phyloP scores from a whole-genome alignment of 441 rosid species.

The Croton laevigatus region DNA sequence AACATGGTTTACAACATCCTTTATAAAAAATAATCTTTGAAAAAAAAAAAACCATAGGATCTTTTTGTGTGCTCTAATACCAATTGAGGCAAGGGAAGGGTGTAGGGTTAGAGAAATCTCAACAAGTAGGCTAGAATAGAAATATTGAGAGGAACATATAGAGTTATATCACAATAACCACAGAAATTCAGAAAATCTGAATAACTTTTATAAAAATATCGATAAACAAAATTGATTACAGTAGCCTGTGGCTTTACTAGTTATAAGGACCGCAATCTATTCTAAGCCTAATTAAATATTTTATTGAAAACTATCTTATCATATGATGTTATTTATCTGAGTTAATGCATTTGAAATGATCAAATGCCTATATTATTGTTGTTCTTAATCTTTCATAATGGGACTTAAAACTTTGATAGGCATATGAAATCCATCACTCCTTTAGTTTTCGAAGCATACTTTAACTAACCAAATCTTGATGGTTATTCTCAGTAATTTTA shows the following conservation, averaged over 20 bases:
- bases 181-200: too few relatives aligned
- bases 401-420: not conserved
- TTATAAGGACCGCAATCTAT: not conserved
- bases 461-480: not conserved
- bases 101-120: conserved; percentile 33
- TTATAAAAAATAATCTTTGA: too few relatives aligned
- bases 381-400: conserved; percentile 10
- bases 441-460: conserved; percentile 1
- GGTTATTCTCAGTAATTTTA: not conserved
- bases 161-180: too few relatives aligned
- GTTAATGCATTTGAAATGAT: not conserved
- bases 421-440: not conserved
- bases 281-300: not conserved
- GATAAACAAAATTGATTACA: conserved; percentile 43
- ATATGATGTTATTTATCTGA: not conserved
- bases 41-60: too few relatives aligned
- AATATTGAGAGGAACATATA: too few relatives aligned
- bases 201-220: too few relatives aligned
- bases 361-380: not conserved
- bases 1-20: too few relatives aligned
- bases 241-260: not conserved
- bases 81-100: conserved; percentile 68
- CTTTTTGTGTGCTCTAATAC: too few relatives aligned
- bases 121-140: too few relatives aligned
- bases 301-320: not conserved